Base-by-base conservation (phyloP, 2,329 filamentous ascomycete species). In the Fusarium sp. region DNA sequence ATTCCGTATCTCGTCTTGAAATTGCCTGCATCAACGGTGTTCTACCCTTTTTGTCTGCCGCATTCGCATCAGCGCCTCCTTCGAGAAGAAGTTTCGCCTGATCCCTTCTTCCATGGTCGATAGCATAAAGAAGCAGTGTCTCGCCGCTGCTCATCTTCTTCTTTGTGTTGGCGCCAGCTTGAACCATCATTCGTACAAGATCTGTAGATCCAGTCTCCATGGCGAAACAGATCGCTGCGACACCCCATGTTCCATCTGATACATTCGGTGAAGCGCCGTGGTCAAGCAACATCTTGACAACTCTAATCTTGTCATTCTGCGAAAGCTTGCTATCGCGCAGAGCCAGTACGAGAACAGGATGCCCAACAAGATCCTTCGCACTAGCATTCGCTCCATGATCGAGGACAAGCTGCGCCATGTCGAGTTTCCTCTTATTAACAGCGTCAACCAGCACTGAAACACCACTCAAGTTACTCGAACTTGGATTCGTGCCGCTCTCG, bases 11-110 rank as follows among this genome's bases (percentile, higher is more conserved):
- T 12, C 75, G 73, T 30, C 65, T 74, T 34, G 71, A 55, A 18
- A 80, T 61, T 8, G 79, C 79, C 53, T 78, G 75, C 67, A 79
- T 69, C 49, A 81, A 57, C 9, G 79, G 79, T 16, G 77, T 77
- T 42, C 75, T 69, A 3, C 73, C 76, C 40, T 77, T 75, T 32
- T 77, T 76, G 12, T 79, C 77, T 8, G 68, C 55, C 3, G 67
- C 65, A 18, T 81, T 81, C 0, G 75, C 61, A 40, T 81, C 75
- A 1, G 79, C 79, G 7, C 79, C 80, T 24, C 77, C 67, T 40
- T 76, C 66, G 1, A 82, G 63, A 13, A 81, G 69, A 13, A 74
- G 47, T 44, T 63, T 67, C 0, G 62, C 75, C 22, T 76, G 72
- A 4, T 77, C 77, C 6, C 34, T 40, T 27, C 40, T 67, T 1